Conservation (phyloP, 164 flowering plant species). For the Vitis rupestris region DNA sequence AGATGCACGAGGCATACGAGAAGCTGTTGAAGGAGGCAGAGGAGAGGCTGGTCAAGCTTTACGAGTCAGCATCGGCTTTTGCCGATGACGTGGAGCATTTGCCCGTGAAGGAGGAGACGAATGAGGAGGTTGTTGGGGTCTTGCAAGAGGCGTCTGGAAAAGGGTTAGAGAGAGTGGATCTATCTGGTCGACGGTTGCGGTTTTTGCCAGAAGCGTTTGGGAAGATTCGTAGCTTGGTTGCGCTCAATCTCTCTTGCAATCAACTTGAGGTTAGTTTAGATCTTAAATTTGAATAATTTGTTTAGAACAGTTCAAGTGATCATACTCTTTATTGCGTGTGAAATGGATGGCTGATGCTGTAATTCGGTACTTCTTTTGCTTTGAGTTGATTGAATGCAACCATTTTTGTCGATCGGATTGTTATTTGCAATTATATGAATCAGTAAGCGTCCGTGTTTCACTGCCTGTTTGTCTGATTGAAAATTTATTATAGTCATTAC, state of each 20-base stretch:
- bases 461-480: too few species aligned
- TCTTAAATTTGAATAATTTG: background rate
- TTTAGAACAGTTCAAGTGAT: too few species aligned
- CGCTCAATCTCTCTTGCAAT: constrained; percentile 65
- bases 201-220: constrained; percentile 87
- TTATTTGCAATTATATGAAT: too few species aligned
- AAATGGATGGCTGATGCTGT: too few species aligned
- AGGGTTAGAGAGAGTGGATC: constrained; percentile 55
- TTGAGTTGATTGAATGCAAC: too few species aligned
- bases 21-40: constrained; percentile 73
- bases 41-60: constrained; percentile 58
- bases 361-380: too few species aligned
- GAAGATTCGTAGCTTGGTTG: constrained; percentile 42
- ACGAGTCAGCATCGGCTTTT: constrained; percentile 33
- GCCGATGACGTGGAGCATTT: constrained; percentile 1
- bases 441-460: too few species aligned
- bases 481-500: too few species aligned
- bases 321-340: too few species aligned
- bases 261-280: constrained; percentile 56
- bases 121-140: constrained; percentile 71
- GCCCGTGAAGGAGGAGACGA: constrained; percentile 37
- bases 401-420: too few species aligned
- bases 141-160: constrained; percentile 48
- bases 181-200: constrained; percentile 51
- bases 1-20: constrained; percentile 80